phyloP scores from a whole-genome alignment of 768 basidiomycete genomes.

The Russula compacta region DNA sequence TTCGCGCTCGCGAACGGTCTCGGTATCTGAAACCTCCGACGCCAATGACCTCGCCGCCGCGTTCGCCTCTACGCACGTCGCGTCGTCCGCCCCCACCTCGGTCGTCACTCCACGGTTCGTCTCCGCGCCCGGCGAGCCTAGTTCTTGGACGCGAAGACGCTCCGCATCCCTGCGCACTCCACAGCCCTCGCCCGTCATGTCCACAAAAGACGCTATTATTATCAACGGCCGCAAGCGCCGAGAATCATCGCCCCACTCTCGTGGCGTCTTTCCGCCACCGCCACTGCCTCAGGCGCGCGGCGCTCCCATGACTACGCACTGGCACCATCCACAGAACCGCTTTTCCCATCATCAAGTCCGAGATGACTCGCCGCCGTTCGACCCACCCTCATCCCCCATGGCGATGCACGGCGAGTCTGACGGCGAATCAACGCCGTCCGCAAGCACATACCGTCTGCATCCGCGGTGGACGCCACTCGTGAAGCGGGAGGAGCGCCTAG shows the following conservation, averaged over 20 bases:
- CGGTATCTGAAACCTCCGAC: constrained; percentile 8
- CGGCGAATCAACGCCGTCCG: not conserved
- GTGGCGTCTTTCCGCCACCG: not conserved
- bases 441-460: not conserved
- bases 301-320: not conserved
- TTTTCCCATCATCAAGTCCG: not conserved
- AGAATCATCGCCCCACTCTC: constrained; percentile 6
- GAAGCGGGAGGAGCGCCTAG: not conserved
- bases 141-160: constrained; percentile 8
- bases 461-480: constrained; percentile 3
- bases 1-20: constrained; percentile 11
- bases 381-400: constrained; percentile 5
- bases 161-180: not conserved
- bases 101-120: not conserved
- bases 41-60: not conserved
- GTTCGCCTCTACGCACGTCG: not conserved
- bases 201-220: not conserved
- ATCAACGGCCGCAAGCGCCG: not conserved
- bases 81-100: not conserved
- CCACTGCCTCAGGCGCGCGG: not conserved
- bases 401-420: constrained; percentile 9
- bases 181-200: not conserved
- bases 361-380: constrained; percentile 4
- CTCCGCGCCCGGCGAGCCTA: not conserved
- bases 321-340: not conserved